Percentiles rank a stretch among this genome's conserved stretches.
Evolutionary conservation across 1,284 basidiomycete species (phyloP).

Genomic region (Sutorius eximius): DNA sequence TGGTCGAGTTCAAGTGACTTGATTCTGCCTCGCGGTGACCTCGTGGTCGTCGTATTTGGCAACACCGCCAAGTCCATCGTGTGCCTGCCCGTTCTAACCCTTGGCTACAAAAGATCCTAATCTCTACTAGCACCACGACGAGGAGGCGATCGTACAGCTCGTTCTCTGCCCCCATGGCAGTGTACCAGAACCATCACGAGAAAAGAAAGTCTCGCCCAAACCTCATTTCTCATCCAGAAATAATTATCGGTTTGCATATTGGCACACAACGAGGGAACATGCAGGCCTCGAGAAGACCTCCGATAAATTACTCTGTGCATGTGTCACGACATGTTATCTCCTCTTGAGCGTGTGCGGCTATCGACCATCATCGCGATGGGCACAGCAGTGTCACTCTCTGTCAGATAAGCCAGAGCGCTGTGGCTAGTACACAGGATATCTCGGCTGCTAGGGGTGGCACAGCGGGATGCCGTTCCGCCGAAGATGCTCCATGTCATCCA

Average conservation of each 20-base stretch:
- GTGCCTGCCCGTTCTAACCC: conserved; percentile 1
- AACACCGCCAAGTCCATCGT: conserved; percentile 4
- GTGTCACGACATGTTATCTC: not conserved
- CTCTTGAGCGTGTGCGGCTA: not conserved
- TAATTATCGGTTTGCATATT: conserved; percentile 3
- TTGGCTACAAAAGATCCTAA: not conserved
- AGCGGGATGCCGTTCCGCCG: conserved; percentile 4
- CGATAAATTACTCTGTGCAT: conserved; percentile 4
- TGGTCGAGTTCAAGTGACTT: not conserved
- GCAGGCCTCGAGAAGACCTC: conserved; percentile 5
- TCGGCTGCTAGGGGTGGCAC: not conserved
- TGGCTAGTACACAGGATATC: not conserved
- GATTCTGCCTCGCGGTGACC: conserved; percentile 21
- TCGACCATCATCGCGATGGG: not conserved
- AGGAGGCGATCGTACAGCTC: not conserved
- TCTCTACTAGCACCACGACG: not conserved
- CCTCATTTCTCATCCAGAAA: conserved; percentile 17
- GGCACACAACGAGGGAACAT: not conserved
- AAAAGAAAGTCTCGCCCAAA: conserved; percentile 11
- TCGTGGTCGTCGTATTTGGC: conserved; percentile 24
- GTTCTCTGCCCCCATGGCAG: not conserved
- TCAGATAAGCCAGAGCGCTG: not conserved
- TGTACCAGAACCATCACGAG: conserved; percentile 11
- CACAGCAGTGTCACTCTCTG: not conserved
- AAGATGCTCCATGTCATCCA: conserved; percentile 3